phyloP scores from a whole-genome alignment of 2,329 filamentous ascomycete species.

The Colletotrichum sp. region DNA sequence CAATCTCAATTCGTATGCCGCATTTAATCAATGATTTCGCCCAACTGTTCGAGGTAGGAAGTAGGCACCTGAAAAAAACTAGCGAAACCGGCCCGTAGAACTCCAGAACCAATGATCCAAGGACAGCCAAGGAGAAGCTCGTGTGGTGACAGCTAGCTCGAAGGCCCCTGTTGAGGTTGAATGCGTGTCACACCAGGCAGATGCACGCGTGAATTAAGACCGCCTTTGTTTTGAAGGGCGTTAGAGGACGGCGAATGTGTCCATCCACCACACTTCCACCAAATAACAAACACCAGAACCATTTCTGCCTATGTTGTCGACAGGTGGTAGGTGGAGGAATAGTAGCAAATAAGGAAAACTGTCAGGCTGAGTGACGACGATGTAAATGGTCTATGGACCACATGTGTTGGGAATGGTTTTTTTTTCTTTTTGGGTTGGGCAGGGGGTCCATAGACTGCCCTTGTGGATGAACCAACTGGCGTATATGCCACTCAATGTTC shows the following conservation, averaged over 20 bases:
- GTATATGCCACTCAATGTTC: background rate
- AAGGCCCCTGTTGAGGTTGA: background rate
- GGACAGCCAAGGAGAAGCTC: background rate
- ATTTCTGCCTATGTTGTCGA: background rate
- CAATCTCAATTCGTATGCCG: conserved; percentile 21
- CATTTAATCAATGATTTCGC: conserved; percentile 20
- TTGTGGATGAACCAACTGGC: background rate
- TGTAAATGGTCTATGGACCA: background rate
- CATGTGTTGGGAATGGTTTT: background rate
- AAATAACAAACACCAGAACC: background rate
- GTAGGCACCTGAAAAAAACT: background rate
- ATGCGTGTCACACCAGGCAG: conserved; percentile 1
- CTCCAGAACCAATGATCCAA: conserved; percentile 15
- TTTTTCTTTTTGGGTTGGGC: background rate
- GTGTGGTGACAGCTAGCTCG: background rate
- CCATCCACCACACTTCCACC: background rate
- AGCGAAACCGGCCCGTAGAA: conserved; percentile 12
- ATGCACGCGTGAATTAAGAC: conserved; percentile 12
- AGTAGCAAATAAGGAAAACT: background rate
- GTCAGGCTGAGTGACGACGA: background rate
- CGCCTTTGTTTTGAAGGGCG: background rate
- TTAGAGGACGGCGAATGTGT: background rate
- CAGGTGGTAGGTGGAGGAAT: background rate
- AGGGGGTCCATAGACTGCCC: background rate
- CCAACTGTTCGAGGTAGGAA: conserved; percentile 11